These are phyloP conservation scores for Sphagnum magellanicum DNA, from an alignment of 228 moss, liverwort and hornwort genomes.

Conservation along the genomic window DNA sequence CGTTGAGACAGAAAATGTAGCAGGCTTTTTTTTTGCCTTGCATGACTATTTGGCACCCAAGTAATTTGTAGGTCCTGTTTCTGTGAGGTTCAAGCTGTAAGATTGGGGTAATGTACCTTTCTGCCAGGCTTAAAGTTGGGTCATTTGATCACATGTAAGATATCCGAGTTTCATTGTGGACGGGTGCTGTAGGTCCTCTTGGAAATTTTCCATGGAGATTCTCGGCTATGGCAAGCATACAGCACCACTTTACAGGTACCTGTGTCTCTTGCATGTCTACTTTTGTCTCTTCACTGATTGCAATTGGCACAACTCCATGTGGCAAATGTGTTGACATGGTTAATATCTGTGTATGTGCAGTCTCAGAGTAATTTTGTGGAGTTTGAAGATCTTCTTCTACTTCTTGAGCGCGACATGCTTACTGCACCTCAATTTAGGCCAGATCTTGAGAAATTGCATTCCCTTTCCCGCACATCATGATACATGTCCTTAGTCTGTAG, in stretches of 20 bases:
- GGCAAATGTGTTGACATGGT: no score
- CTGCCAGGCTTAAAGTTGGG: no score
- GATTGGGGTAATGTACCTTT: no score
- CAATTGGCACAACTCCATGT: not conserved
- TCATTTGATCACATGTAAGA: no score
- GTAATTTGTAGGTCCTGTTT: no score
- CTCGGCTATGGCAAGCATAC: slow-evolving; percentile 79
- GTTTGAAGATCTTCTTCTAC: slow-evolving; percentile 34
- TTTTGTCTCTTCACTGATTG: not conserved
- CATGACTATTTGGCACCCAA: no score
- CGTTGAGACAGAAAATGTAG: no score
- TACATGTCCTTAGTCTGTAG: no score
- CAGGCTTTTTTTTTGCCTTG: no score
- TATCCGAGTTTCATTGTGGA: no score
- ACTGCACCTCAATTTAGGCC: not conserved
- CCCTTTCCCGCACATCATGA: no score
- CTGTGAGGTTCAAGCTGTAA: no score
- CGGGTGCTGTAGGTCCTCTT: slow-evolving; percentile 50
- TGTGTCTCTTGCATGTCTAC: not conserved
- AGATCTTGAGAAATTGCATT: not conserved
- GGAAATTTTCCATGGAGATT: slow-evolving; percentile 73
- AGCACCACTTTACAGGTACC: slow-evolving; percentile 81
- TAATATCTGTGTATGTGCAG: slow-evolving; percentile 7
- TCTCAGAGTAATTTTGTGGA: slow-evolving; percentile 38
- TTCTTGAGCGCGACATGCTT: slow-evolving; percentile 30